Percentiles rank a stretch among this genome's conserved stretches.
These are phyloP conservation scores for Nevesoporus exiguus DNA, from an alignment of 768 basidiomycete genomes.

Conservation along the genomic window DNA sequence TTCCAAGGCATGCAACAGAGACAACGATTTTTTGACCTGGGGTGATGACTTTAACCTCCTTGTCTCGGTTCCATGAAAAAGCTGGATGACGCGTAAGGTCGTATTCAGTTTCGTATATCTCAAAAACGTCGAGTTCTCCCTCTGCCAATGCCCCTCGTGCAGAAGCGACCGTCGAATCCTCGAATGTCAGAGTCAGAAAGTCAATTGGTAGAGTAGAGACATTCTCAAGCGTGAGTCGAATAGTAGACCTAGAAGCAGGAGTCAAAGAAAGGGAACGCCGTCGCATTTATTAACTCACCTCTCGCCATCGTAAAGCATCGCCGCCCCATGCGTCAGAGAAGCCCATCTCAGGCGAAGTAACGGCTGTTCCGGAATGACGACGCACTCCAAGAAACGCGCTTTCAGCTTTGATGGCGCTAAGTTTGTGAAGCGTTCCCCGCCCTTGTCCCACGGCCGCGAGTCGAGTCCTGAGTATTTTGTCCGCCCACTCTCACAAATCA, in stretches of 20 bases:
- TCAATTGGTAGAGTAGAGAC: constrained; percentile 79
- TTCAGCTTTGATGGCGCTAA: constrained; percentile 25
- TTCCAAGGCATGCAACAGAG: constrained; percentile 76
- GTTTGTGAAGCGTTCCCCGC: constrained; percentile 38
- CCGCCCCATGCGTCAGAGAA: constrained; percentile 87
- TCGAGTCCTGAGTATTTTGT: constrained; percentile 75
- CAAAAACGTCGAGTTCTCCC: constrained; percentile 74
- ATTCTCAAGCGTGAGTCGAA: constrained; percentile 89
- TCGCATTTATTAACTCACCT: constrained; percentile 46
- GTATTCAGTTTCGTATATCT: constrained; percentile 89
- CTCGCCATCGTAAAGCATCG: constrained; percentile 96
- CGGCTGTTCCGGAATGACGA: constrained; percentile 85
- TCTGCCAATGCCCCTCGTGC: constrained; percentile 77
- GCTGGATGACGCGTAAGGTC: constrained; percentile 73
- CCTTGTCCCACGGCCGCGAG: constrained; percentile 59
- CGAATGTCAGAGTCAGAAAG: constrained; percentile 82
- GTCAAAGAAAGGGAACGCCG: background rate
- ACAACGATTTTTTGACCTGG: constrained; percentile 72
- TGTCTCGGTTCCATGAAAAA: constrained; percentile 64
- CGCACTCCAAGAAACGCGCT: constrained; percentile 68
- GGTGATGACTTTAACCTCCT: constrained; percentile 46
- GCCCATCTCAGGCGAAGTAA: constrained; percentile 81
- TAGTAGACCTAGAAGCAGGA: constrained; percentile 55
- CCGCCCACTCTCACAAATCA: constrained; percentile 64
- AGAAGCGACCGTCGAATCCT: constrained; percentile 82